A percentile compares a stretch with the other conserved stretches of the same genome.
phyloP scores from a whole-genome alignment of 2,329 filamentous ascomycete genomes.

The Fusarium albosuccineum region DNA sequence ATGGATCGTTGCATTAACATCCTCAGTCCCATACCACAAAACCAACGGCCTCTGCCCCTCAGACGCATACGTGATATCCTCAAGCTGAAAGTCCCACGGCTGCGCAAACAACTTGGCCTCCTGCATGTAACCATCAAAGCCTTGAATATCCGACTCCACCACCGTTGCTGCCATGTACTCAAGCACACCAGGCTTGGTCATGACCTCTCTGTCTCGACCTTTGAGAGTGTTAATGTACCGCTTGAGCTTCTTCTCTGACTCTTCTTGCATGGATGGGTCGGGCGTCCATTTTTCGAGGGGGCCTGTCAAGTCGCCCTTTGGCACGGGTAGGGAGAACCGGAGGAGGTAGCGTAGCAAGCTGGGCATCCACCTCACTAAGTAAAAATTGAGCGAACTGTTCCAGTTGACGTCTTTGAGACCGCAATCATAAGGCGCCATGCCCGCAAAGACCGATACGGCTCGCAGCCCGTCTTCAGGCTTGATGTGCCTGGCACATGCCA shows the following conservation, averaged over 20 bases:
- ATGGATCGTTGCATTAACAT: slow-evolving; percentile 19
- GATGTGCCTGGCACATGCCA: slow-evolving; percentile 22
- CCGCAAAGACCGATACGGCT: slow-evolving; percentile 15
- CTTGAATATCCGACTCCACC: slow-evolving; percentile 17
- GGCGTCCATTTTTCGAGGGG: slow-evolving; percentile 4
- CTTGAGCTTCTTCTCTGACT: slow-evolving; percentile 7
- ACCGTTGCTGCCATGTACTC: slow-evolving; percentile 1
- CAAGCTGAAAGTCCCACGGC: slow-evolving; percentile 17
- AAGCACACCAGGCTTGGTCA: slow-evolving; percentile 7
- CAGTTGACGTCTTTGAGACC: slow-evolving; percentile 17
- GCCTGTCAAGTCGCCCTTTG: slow-evolving; percentile 4
- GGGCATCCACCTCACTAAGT: slow-evolving; percentile 19
- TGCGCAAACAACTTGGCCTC: slow-evolving; percentile 6
- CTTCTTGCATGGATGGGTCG: background rate
- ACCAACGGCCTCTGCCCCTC: slow-evolving; percentile 9
- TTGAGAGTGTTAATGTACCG: slow-evolving; percentile 2
- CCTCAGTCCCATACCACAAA: slow-evolving; percentile 17
- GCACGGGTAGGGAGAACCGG: background rate
- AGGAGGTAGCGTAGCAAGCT: slow-evolving; percentile 12
- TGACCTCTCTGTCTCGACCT: slow-evolving; percentile 9
- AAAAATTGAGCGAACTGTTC: slow-evolving; percentile 9
- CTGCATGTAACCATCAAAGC: slow-evolving; percentile 11
- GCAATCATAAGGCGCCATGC: slow-evolving; percentile 16
- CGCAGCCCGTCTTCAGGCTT: slow-evolving; percentile 14
- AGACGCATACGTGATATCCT: slow-evolving; percentile 20